Evolutionary conservation across 805 yeast species (phyloP).

Genomic region (Yarrowia sp.): DNA sequence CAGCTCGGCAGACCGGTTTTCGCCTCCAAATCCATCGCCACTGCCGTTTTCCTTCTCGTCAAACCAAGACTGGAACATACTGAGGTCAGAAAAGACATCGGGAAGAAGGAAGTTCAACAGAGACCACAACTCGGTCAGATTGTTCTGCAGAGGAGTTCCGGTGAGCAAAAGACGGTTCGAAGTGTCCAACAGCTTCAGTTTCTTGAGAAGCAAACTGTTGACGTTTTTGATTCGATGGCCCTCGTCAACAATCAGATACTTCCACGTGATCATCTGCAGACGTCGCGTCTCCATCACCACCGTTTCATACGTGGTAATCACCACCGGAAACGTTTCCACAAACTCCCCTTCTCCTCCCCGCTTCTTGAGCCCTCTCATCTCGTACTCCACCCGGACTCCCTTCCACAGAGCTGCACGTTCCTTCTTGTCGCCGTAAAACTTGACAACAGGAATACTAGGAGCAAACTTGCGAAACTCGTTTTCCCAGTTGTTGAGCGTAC

Average conservation of each 20-base stretch:
- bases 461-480: constrained; percentile 69
- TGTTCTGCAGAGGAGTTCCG: constrained; percentile 96
- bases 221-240: constrained; percentile 90
- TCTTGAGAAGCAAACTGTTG: constrained; percentile 68
- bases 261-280: constrained; percentile 62
- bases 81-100: constrained; percentile 86
- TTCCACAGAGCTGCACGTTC: constrained; percentile 46
- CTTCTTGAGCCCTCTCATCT: background rate
- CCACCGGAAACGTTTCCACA: constrained; percentile 44
- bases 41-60: constrained; percentile 50
- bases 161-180: constrained; percentile 76
- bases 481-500: constrained; percentile 84
- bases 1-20: constrained; percentile 47
- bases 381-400: background rate
- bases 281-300: constrained; percentile 63
- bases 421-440: constrained; percentile 60
- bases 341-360: constrained; percentile 28
- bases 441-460: constrained; percentile 58
- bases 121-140: constrained; percentile 87
- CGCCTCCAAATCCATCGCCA: constrained; percentile 39
- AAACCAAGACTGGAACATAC: constrained; percentile 90
- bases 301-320: constrained; percentile 80
- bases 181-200: constrained; percentile 57
- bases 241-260: constrained; percentile 86
- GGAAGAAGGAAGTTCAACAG: constrained; percentile 86